A percentile compares a stretch with the other conserved stretches of the same genome.
Evolutionary conservation across 495 filamentous ascomycete genomes (phyloP).

Genomic region (Aspergillus steynii): DNA sequence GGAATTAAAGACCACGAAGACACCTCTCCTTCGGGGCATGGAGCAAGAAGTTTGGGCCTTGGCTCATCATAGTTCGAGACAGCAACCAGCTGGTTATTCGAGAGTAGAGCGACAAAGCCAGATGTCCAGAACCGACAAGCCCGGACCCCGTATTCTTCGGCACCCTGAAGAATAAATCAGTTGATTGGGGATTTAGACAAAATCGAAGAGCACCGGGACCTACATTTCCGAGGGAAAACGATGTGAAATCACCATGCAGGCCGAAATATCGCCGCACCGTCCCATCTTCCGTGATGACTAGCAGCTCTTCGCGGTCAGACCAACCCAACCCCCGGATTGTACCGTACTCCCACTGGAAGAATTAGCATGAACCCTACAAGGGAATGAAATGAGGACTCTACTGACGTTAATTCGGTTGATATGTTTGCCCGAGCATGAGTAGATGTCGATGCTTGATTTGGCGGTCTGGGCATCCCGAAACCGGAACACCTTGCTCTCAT

Average conservation of each 20-base stretch:
- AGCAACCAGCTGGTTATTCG: slow-evolving; percentile 83
- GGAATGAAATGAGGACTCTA: slow-evolving; percentile 4
- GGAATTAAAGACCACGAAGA: slow-evolving; percentile 89
- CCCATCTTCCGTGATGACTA: slow-evolving; percentile 87
- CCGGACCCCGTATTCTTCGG: slow-evolving; percentile 82
- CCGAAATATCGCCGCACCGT: slow-evolving; percentile 90
- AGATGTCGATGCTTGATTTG: slow-evolving; percentile 89
- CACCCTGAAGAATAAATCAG: slow-evolving; percentile 52
- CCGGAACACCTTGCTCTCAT: slow-evolving; percentile 79
- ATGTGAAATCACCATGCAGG: slow-evolving; percentile 88
- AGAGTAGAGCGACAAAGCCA: slow-evolving; percentile 89
- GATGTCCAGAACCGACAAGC: slow-evolving; percentile 88
- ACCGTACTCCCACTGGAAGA: slow-evolving; percentile 84
- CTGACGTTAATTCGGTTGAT: slow-evolving; percentile 69
- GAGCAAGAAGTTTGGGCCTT: slow-evolving; percentile 77
- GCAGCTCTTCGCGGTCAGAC: slow-evolving; percentile 93
- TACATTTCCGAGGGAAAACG: slow-evolving; percentile 92
- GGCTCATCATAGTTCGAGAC: slow-evolving; percentile 91
- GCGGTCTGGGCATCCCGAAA: slow-evolving; percentile 68
- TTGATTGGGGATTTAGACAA: not conserved
- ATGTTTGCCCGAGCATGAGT: slow-evolving; percentile 86
- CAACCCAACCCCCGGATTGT: slow-evolving; percentile 87
- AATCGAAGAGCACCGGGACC: slow-evolving; percentile 6
- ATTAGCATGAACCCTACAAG: slow-evolving; percentile 10
- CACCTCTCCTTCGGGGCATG: slow-evolving; percentile 74